phyloP scores from a whole-genome alignment of 495 filamentous ascomycete genomes.

The Wilcoxina mikolae region DNA sequence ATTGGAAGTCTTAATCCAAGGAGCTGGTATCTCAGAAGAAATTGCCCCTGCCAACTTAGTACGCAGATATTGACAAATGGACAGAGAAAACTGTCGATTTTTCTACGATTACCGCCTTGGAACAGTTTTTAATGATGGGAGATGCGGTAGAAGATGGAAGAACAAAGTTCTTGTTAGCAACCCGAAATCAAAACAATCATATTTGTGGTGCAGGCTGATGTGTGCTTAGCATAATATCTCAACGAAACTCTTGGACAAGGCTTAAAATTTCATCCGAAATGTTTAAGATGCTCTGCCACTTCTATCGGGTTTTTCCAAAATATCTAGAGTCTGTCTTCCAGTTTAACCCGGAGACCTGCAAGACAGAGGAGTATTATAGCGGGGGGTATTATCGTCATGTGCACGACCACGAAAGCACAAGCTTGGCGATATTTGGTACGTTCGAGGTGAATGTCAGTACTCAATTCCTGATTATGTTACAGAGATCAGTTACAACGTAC shows the following conservation, averaged over 20 bases:
- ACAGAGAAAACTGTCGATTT: background rate
- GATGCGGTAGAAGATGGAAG: background rate
- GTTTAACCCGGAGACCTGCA: background rate
- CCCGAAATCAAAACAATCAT: background rate
- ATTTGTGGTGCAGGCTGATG: background rate
- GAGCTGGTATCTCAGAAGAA: background rate
- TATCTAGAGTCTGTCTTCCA: slow-evolving; percentile 2
- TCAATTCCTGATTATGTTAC: background rate
- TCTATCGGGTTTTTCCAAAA: slow-evolving; percentile 4
- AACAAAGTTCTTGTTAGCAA: background rate
- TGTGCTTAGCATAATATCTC: background rate
- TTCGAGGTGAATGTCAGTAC: background rate
- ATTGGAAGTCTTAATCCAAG: background rate
- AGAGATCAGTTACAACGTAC: slow-evolving; percentile 27
- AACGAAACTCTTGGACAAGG: slow-evolving; percentile 5
- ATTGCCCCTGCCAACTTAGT: background rate
- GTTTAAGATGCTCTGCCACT: slow-evolving; percentile 6
- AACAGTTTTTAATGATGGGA: background rate
- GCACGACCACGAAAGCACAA: background rate
- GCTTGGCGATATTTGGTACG: background rate
- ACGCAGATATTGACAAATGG: background rate
- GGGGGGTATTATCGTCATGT: background rate
- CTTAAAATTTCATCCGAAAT: slow-evolving; percentile 6
- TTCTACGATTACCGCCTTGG: background rate
- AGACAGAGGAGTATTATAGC: background rate